These are phyloP conservation scores for Chlamydomonas applanata DNA, from an alignment of 139 green algal genomes.

Conservation along the genomic window DNA sequence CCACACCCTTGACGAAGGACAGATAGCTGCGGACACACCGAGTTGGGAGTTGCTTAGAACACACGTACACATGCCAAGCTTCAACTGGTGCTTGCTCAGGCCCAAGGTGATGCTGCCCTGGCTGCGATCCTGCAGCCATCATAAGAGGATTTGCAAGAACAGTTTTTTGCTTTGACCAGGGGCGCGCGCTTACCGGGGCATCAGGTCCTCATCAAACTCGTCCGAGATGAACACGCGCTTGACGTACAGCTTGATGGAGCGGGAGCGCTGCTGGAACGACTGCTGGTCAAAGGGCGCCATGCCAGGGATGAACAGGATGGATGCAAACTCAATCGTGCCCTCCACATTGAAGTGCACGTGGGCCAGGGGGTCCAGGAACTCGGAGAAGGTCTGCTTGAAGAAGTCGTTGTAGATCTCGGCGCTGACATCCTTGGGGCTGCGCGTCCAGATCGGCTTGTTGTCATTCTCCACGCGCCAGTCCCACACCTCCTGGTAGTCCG, in stretches of 20 bases:
- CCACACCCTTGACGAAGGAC: constrained; percentile 69
- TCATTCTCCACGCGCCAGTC: constrained; percentile 93
- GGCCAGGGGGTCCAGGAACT: constrained; percentile 80
- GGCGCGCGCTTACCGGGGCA: constrained; percentile 77
- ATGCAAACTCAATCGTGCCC: constrained; percentile 95
- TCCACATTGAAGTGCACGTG: constrained; percentile 91
- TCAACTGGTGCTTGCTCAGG: no score
- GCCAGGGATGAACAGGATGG: constrained; percentile 92
- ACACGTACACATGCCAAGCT: no score
- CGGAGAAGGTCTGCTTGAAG: constrained; percentile 84
- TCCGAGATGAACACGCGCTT: constrained; percentile 98
- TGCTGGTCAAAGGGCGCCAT: constrained; percentile 97
- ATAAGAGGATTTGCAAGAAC: neutral
- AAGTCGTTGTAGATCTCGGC: constrained; percentile 94
- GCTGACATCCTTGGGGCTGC: constrained; percentile 71
- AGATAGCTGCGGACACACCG: constrained; percentile 43
- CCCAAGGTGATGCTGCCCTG: no score
- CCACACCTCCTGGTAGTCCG: constrained; percentile 73
- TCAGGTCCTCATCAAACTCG: constrained; percentile 96
- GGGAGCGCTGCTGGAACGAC: constrained; percentile 34
- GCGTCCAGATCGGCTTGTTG: constrained; percentile 96
- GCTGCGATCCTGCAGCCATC: no score
- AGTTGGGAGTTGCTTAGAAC: constrained; percentile 29
- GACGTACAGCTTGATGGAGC: constrained; percentile 93
- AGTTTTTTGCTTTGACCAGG: no score